Evolutionary conservation across 2,329 filamentous ascomycete genomes (phyloP).

Genomic region (Pestalotiopsis sp.): DNA sequence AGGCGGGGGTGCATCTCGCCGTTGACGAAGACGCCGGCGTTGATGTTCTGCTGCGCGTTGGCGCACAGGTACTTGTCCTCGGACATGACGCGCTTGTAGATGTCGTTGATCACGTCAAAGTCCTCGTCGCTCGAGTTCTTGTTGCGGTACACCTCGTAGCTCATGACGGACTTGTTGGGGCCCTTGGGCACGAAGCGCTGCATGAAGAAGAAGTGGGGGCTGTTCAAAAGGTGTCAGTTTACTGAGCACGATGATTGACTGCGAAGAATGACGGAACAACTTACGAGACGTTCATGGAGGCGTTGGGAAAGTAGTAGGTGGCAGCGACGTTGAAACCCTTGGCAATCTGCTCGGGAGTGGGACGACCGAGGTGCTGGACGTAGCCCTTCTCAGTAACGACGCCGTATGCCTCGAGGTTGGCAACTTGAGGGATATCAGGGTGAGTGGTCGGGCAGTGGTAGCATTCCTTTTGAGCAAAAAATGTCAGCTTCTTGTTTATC

Average conservation of each 20-base stretch:
- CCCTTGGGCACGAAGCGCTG: constrained; percentile 61
- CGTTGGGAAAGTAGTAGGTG: constrained; percentile 54
- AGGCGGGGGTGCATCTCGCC: constrained; percentile 63
- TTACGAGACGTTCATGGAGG: constrained; percentile 52
- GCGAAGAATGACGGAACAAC: constrained; percentile 20
- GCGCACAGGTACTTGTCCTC: constrained; percentile 67
- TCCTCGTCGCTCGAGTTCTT: constrained; percentile 60
- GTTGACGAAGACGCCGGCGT: constrained; percentile 62
- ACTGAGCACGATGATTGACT: neutral
- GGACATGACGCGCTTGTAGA: constrained; percentile 65
- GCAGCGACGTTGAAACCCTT: constrained; percentile 45
- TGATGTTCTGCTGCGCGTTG: constrained; percentile 61
- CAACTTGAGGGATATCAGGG: constrained; percentile 44
- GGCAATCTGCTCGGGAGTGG: constrained; percentile 48
- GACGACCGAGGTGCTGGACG: constrained; percentile 52
- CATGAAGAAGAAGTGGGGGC: constrained; percentile 65
- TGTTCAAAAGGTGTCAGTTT: constrained; percentile 21
- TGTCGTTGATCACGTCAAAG: constrained; percentile 56
- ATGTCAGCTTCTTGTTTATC: neutral
- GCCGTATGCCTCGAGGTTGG: constrained; percentile 37
- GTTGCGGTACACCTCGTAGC: constrained; percentile 65
- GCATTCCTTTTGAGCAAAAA: constrained; percentile 26
- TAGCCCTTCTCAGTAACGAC: constrained; percentile 49
- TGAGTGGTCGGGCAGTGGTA: constrained; percentile 52
- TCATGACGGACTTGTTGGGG: constrained; percentile 54